Percentiles rank a stretch among this genome's conserved stretches.
Evolutionary conservation across 805 yeast genomes (phyloP).

Genomic region (Zygosaccharomyces siamensis): DNA sequence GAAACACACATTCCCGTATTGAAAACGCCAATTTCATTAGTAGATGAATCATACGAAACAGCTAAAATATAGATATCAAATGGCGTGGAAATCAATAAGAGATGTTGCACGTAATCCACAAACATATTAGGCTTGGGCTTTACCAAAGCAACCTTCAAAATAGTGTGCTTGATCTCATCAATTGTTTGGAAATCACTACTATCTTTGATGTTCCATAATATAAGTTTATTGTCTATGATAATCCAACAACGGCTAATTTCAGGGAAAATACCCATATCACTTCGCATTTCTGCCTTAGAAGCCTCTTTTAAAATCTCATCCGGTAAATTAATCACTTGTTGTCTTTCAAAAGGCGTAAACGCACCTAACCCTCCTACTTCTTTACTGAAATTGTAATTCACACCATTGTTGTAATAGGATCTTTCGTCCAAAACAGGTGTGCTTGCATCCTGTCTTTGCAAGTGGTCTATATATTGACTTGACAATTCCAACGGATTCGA

Average conservation of each 20-base stretch:
- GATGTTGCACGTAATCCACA: conserved; percentile 65
- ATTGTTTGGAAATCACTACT: conserved; percentile 69
- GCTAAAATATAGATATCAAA: conserved; percentile 74
- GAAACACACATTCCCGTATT: conserved; percentile 81
- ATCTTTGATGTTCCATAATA: conserved; percentile 74
- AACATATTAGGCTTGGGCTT: conserved; percentile 79
- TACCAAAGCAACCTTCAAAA: conserved; percentile 70
- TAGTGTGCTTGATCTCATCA: conserved; percentile 75
- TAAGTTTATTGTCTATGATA: conserved; percentile 70
- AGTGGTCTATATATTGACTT: conserved; percentile 54
- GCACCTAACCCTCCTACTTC: conserved; percentile 41
- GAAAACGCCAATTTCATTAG: conserved; percentile 58
- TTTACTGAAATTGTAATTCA: conserved; percentile 63
- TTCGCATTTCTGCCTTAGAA: conserved; percentile 57
- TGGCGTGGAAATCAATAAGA: conserved; percentile 76
- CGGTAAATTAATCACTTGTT: conserved; percentile 66
- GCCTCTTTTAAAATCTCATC: conserved; percentile 73
- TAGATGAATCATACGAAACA: conserved; percentile 45
- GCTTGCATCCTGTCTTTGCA: conserved; percentile 54
- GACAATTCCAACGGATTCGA: conserved; percentile 49
- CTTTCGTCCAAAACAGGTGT: conserved; percentile 51
- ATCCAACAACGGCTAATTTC: conserved; percentile 84
- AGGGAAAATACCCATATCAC: conserved; percentile 79
- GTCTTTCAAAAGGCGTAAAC: conserved; percentile 73
- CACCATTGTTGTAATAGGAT: conserved; percentile 49